Evolutionary conservation across 768 basidiomycete species (phyloP).

Genomic region (Scleroderma citrinum): DNA sequence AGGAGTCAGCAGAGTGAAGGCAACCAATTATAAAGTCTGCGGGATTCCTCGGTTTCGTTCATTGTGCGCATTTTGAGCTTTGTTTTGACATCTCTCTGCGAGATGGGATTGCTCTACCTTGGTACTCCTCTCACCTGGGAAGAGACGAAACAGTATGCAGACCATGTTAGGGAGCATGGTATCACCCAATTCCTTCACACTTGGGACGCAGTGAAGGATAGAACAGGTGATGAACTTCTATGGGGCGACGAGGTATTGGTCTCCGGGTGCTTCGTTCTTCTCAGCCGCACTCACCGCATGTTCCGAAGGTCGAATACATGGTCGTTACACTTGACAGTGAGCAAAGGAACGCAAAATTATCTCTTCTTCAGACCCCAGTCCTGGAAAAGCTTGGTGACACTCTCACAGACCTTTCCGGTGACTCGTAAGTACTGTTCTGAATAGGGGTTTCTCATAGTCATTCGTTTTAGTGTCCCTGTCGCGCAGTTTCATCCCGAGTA

Average conservation of each 20-base stretch:
- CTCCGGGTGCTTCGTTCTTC: constrained; percentile 5
- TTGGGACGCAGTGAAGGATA: constrained; percentile 89
- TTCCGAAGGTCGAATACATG: constrained; percentile 87
- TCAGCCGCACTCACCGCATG: constrained; percentile 7
- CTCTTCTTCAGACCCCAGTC: constrained; percentile 94
- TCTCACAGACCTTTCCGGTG: constrained; percentile 55
- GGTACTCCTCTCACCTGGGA: constrained; percentile 93
- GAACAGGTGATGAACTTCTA: constrained; percentile 83
- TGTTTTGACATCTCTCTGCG: background rate
- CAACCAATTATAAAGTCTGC: too few relatives aligned
- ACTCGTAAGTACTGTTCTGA: constrained; percentile 39
- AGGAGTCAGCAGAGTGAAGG: background rate
- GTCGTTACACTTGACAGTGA: constrained; percentile 80
- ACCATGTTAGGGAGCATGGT: constrained; percentile 88
- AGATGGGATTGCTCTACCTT: constrained; percentile 88
- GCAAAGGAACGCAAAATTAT: constrained; percentile 76
- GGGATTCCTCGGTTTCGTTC: too few relatives aligned
- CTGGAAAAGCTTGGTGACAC: constrained; percentile 69
- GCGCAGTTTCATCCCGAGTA: constrained; percentile 98
- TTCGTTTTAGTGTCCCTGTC: constrained; percentile 49
- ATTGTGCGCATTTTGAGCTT: too few relatives aligned
- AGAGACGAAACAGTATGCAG: constrained; percentile 78
- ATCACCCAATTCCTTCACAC: constrained; percentile 92
- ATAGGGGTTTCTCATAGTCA: background rate
- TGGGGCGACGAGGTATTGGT: constrained; percentile 94